Evolutionary conservation across 108 stramenopile species (phyloP).

Genomic region (Cyclotella cryptica): DNA sequence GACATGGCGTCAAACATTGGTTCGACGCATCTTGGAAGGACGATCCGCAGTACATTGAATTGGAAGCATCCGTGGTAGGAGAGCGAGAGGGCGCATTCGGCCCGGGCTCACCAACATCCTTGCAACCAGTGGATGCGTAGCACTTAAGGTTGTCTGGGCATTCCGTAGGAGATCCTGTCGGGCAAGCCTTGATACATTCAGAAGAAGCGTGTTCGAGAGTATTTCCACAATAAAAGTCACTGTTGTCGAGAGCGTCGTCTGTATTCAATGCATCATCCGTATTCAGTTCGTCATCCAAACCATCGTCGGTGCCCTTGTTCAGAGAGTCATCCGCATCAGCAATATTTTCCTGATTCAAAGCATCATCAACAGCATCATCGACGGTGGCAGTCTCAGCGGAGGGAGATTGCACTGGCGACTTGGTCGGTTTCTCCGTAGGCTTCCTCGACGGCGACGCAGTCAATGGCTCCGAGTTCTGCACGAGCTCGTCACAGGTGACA

Average conservation of each 20-base stretch:
- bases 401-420: slow-evolving; percentile 4
- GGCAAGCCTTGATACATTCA: slow-evolving; percentile 71
- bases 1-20: slow-evolving; percentile 37
- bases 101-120: slow-evolving; percentile 25
- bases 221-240: slow-evolving; percentile 80
- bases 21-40: slow-evolving; percentile 41
- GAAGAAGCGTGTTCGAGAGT: slow-evolving; percentile 71
- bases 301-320: background rate
- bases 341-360: slow-evolving; percentile 1
- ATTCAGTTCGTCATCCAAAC: background rate
- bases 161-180: slow-evolving; percentile 65
- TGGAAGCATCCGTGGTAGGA: slow-evolving; percentile 35
- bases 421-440: slow-evolving; percentile 28
- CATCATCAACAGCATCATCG: slow-evolving; percentile 6
- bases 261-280: background rate
- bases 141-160: slow-evolving; percentile 79
- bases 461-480: background rate
- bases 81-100: slow-evolving; percentile 25
- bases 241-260: slow-evolving; percentile 12
- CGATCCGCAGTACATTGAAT: slow-evolving; percentile 47
- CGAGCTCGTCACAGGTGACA: background rate
- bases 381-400: slow-evolving; percentile 3
- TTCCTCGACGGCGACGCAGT: slow-evolving; percentile 23
- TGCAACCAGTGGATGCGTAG: slow-evolving; percentile 85
- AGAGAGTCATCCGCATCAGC: slow-evolving; percentile 4